Percentiles rank a stretch among this genome's conserved stretches.
phyloP scores from a whole-genome alignment of 2,329 filamentous ascomycete genomes.

The Leptographium galeiforme region DNA sequence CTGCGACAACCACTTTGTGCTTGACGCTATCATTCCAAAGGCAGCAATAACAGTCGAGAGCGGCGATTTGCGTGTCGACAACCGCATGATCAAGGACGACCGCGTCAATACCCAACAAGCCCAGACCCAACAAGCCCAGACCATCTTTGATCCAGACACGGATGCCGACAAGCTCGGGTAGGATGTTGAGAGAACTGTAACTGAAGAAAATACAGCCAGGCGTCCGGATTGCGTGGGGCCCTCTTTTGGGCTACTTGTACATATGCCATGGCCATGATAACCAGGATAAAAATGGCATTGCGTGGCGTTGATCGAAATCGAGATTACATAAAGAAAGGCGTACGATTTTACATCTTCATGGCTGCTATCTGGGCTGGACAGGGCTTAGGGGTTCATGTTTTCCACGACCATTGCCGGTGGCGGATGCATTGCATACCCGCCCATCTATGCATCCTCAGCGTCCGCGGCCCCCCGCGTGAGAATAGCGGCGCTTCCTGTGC shows the following conservation, averaged over 20 bases:
- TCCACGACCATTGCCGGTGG: neutral
- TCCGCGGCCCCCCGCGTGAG: conserved; percentile 43
- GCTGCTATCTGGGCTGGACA: neutral
- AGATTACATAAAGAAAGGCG: neutral
- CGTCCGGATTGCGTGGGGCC: neutral
- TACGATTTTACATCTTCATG: conserved; percentile 2
- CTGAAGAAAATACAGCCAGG: neutral
- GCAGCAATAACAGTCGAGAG: conserved; percentile 77
- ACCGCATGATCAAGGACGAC: conserved; percentile 87
- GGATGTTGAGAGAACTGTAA: conserved; percentile 11
- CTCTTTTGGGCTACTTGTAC: neutral
- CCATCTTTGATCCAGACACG: conserved; percentile 64
- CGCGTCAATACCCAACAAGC: conserved; percentile 47
- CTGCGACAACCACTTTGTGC: conserved; percentile 96
- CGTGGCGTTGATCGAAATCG: neutral
- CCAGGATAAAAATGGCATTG: neutral
- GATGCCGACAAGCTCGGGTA: conserved; percentile 66
- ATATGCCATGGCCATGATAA: neutral
- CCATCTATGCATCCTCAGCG: neutral
- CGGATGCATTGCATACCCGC: neutral
- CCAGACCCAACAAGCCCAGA: conserved; percentile 42
- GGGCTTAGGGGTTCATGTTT: neutral
- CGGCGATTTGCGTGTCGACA: conserved; percentile 76
- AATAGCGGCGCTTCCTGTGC: conserved; percentile 58
- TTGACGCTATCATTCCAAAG: conserved; percentile 78